Evolutionary conservation across 1,139 yeast genomes (phyloP), one percentile per base, ranked within the genome.

Genomic region (Yamadazyma blattariae): DNA sequence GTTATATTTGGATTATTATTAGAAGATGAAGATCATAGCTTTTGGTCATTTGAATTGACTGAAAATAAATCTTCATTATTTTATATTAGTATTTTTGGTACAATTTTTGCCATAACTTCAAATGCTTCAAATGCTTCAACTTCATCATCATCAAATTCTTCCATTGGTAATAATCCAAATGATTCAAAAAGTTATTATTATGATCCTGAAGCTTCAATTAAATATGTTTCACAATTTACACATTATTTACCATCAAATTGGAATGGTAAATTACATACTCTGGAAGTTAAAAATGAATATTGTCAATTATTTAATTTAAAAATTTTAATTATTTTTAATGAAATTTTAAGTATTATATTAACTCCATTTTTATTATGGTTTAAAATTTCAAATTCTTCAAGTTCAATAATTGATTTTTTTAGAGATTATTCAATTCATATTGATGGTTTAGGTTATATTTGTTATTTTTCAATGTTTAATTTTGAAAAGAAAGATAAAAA

Each of bases 401-500:
- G 87, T 23, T 69, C 77, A 25, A 83, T 92, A 29, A 77, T 92
- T 25, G 97, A 92, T 54, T 92, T 92, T 52, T 87, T 90, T 58
- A 63, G 97, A 38, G 97, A 92, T 42, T 83, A 78, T 47, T 81
- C 95, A 9, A 80, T 89, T 10, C 94, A 90, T 56, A 88, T 90
- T 32, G 97, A 90, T 61, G 97, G 97, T 0, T 65, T 92, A 30
- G 99, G 98, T 0, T 85, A 90, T 51, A 95, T 92, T 25, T 92
- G 98, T 54, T 82, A 87, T 29, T 88, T 82, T 68, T 97, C 98
- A 3, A 85, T 87, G 79, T 94, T 92, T 59, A 85, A 86, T 48
- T 77, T 82, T 42, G 84, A 82, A 46, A 76, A 78, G 40, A 73
- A 72, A 44, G 77, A 72, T 45, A 71, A 74, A 47, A 74, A 69